Conservation (phyloP, 2,329 filamentous ascomycete species). For the Fusarium miscanthi region DNA sequence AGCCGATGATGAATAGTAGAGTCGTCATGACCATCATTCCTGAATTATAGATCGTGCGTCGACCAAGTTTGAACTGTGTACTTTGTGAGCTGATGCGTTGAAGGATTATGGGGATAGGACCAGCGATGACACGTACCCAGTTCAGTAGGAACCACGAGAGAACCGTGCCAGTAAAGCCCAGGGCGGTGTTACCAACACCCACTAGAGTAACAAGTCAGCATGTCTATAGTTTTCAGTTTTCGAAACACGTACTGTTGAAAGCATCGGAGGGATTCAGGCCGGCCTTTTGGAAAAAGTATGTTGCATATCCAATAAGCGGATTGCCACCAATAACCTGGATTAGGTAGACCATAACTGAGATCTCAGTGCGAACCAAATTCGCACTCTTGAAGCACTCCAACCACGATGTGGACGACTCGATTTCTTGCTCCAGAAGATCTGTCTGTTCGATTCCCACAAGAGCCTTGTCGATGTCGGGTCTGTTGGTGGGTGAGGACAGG, state of each 20-base stretch:
- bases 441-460: conserved; percentile 75
- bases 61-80: conserved; percentile 46
- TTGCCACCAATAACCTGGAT: conserved; percentile 54
- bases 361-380: conserved; percentile 58
- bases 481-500: conserved; percentile 47
- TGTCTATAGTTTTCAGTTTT: not conserved
- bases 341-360: conserved; percentile 56
- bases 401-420: conserved; percentile 54
- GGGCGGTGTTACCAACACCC: conserved; percentile 52
- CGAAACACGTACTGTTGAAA: conserved; percentile 36
- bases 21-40: conserved; percentile 55
- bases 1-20: conserved; percentile 54
- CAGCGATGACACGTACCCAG: not conserved
- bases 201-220: conserved; percentile 43
- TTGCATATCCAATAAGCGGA: conserved; percentile 55
- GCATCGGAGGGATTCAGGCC: conserved; percentile 53
- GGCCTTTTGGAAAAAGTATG: conserved; percentile 60
- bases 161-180: conserved; percentile 56
- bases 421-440: conserved; percentile 55
- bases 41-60: conserved; percentile 54
- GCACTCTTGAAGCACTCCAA: conserved; percentile 60
- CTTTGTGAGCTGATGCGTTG: not conserved
- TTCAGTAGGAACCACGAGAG: conserved; percentile 53
- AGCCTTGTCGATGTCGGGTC: conserved; percentile 55
- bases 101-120: rapidly evolving